These are phyloP conservation scores for Chytriomyces sp. DNA, from an alignment of 192 early-diverging fungal species.

Conservation along the genomic window DNA sequence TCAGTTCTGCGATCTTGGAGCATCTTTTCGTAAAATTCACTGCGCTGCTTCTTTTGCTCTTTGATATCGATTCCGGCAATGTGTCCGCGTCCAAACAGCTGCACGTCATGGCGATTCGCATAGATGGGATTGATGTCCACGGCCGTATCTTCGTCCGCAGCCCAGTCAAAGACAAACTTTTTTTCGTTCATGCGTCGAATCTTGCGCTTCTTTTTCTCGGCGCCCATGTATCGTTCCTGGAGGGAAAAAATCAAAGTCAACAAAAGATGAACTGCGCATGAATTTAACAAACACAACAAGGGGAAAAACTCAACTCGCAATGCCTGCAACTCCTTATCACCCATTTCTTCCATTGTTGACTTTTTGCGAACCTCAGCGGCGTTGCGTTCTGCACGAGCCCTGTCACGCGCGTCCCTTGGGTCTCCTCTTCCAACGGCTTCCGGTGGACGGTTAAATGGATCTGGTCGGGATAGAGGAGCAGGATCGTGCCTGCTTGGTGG, in stretches of 20 bases:
- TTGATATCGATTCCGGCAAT: conserved; percentile 85
- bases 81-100: conserved; percentile 86
- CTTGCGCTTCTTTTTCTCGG: conserved; percentile 72
- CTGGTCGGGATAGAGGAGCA: conserved; percentile 4
- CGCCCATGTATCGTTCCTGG: conserved; percentile 79
- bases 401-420: conserved; percentile 36
- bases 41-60: conserved; percentile 70
- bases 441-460: conserved; percentile 27
- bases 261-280: background rate
- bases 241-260: no score
- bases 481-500: conserved; percentile 13
- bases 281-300: conserved; percentile 3
- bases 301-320: conserved; percentile 46
- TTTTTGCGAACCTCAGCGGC: background rate
- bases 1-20: conserved; percentile 59
- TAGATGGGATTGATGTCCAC: conserved; percentile 92
- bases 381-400: conserved; percentile 12
- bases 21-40: conserved; percentile 72
- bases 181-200: conserved; percentile 87
- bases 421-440: conserved; percentile 22
- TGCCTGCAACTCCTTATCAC: conserved; percentile 64
- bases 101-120: conserved; percentile 63
- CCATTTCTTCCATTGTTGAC: conserved; percentile 37
- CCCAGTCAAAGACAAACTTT: conserved; percentile 99
- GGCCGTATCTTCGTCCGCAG: conserved; percentile 92